phyloP scores from a whole-genome alignment of 1,139 yeast species.

The Suhomyces wounanorum region DNA sequence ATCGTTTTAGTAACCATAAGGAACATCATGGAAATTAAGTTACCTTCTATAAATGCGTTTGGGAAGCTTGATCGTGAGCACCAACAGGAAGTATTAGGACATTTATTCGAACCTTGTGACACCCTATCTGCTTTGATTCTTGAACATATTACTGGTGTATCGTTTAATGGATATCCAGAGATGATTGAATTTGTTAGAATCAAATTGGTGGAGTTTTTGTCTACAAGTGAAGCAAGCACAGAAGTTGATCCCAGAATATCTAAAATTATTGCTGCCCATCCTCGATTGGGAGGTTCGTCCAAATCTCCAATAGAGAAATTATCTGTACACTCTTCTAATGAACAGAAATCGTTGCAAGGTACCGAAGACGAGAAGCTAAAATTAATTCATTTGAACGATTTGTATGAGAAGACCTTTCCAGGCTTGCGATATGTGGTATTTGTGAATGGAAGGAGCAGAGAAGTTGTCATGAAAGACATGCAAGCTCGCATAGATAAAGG shows the following conservation, averaged over 20 bases:
- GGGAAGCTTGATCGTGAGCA: constrained; percentile 19
- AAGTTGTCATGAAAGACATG: constrained; percentile 69
- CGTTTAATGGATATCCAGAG: constrained; percentile 38
- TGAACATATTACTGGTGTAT: constrained; percentile 25
- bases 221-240: constrained; percentile 22
- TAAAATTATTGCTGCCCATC: constrained; percentile 79
- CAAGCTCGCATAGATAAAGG: constrained; percentile 54
- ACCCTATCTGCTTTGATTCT: constrained; percentile 49
- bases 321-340: constrained; percentile 67
- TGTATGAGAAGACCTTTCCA: constrained; percentile 71
- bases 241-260: constrained; percentile 36
- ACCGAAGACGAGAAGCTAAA: constrained; percentile 47
- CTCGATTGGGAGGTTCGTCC: constrained; percentile 72
- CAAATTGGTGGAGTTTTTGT: constrained; percentile 37
- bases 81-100: constrained; percentile 45
- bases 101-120: constrained; percentile 68
- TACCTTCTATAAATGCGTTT: constrained; percentile 28
- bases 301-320: constrained; percentile 38
- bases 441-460: constrained; percentile 78
- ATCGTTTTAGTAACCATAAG: too few relatives aligned
- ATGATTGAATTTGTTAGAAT: constrained; percentile 54
- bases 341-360: constrained; percentile 64
- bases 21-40: constrained; percentile 13
- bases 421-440: constrained; percentile 89
- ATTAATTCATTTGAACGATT: constrained; percentile 55